Base-by-base conservation (phyloP, 768 basidiomycete species). In the Boletus edulis region DNA sequence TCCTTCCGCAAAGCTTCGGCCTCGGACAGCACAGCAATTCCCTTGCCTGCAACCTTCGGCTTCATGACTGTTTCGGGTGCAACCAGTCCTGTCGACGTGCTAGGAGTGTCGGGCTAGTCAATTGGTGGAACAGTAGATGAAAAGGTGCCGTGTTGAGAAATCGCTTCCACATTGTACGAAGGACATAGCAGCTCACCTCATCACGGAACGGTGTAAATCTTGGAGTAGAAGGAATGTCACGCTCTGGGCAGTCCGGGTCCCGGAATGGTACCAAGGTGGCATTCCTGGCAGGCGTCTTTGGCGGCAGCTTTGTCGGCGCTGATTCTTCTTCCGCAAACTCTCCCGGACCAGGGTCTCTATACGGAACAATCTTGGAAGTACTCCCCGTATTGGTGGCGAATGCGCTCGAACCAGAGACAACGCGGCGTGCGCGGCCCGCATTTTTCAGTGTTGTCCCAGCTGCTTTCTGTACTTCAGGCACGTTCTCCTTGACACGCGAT, bases 1-100 rank as follows among this genome's bases (percentile, higher is more conserved):
- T 91, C 87, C 61, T 82, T 88, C 56, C 89, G 76, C 54, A 92
- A 66, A 3, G 87, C 89, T 65, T 92, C 90, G 32, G 87, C 87
- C 68, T 91, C 89, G 3, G 85, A 82, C 31, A 77, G 71, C 38
- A 78, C 69, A 22, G 67, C 61, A 10, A 75, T 70, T 12, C 76
- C 78, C 60, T 73, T 78, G 49, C 71, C 58, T 54, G 73, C 69
- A 57, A 73, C 75, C 71, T 86, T 88, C 49, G 78, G 76, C 65
- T 83, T 89, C 81, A 89, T 89, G 20, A 85, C 77, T n/a, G 82
- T 77, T 48, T 81, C 81, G n/a, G 77, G 75, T 34, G 71, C 63
- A 50, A 68, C 62, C 8, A 72, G 57, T 29, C 68, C 62, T 53
- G 58, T 59, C 24, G 62, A 67, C 32, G 64, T 49, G 69, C 71